Evolutionary conservation across 495 filamentous ascomycete species (phyloP), one percentile per base, ranked within the genome.

Genomic region (Podospora australis): DNA sequence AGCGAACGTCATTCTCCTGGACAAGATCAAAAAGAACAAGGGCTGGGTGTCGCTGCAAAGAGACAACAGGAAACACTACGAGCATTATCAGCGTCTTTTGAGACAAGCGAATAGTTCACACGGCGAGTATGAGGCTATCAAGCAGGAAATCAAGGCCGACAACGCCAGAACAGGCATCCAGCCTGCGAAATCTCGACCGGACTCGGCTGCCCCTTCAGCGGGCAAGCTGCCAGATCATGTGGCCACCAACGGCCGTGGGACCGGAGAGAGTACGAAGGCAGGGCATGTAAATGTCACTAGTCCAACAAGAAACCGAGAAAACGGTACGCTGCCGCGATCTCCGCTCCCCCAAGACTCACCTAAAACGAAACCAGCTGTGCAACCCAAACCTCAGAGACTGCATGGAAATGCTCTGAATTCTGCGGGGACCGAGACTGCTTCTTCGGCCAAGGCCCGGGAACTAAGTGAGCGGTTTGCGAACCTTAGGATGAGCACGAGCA

Each of bases 1-100:
- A 32, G 84, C 90, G 20, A 87, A 75, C 36, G 82, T 87, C 39
- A 82, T 97, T 49, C 73, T 84, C 26, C 72, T 86, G 19, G 77
- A 90, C 30, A 70, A 83, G 23, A 67, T 65, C n/a, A 72, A 70
- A 51, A 72, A 69, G 51, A 73, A 72, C 39, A 74, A 62, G 40
- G 62, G 52, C 19, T 65, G 57, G 59, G 47, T 48, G 24, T 47
- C 53, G 32, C 38, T 67, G 19, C 57, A 57, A 38, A 17, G 35
- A 8, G 57, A 59, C 39, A 49, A 53, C 29, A 53, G 40, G 50
- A 14, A 36, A 6, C 50, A 53, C 17, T 48, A 34, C 11, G 58
- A 58, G n/a, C 64, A 60, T 62, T 79, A 71, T 60, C 75, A 70
- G 61, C 56, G 63, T n/a, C 60, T 81, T 16, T 41, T 53, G 29